Evolutionary conservation across 1,284 basidiomycete species (phyloP).

Genomic region (Microbotryum intermedium): DNA sequence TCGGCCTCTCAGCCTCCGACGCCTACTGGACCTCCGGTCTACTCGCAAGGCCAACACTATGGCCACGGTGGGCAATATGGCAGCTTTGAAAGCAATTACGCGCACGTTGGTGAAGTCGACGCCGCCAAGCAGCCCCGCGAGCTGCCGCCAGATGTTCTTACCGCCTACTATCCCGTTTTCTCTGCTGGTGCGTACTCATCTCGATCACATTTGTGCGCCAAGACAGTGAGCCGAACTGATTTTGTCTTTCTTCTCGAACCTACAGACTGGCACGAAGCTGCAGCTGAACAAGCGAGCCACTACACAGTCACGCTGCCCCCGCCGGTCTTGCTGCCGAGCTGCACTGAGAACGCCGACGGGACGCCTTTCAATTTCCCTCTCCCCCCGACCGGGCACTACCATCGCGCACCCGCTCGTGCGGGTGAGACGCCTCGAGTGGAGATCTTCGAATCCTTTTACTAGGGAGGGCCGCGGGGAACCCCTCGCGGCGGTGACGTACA

Average conservation of each 20-base stretch:
- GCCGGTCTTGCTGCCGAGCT: conserved; percentile 20
- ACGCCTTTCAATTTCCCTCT: conserved; percentile 7
- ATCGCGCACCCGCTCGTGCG: neutral
- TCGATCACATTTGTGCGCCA: too few species aligned
- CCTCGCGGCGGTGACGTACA: too few species aligned
- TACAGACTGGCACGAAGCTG: conserved; percentile 25
- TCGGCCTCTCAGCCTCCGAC: conserved; percentile 23
- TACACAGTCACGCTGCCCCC: conserved; percentile 17
- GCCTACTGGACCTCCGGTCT: conserved; percentile 12
- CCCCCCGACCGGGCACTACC: conserved; percentile 13
- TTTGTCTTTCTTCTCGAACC: too few species aligned
- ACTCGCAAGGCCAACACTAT: neutral
- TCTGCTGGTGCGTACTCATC: neutral
- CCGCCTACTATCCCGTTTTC: conserved; percentile 28
- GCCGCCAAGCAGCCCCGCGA: neutral
- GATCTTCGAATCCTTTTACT: too few species aligned
- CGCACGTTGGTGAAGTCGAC: conserved; percentile 12
- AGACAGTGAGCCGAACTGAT: too few species aligned
- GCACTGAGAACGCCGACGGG: conserved; percentile 3
- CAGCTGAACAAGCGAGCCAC: conserved; percentile 8
- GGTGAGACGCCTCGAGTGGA: too few species aligned
- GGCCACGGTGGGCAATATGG: neutral
- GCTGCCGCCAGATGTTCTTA: conserved; percentile 2
- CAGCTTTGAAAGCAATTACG: conserved; percentile 5
- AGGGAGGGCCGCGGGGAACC: too few species aligned